Evolutionary conservation across 306 rosid species (phyloP), one percentile per base, ranked within the genome.

Genomic region (Trifolium dubium): DNA sequence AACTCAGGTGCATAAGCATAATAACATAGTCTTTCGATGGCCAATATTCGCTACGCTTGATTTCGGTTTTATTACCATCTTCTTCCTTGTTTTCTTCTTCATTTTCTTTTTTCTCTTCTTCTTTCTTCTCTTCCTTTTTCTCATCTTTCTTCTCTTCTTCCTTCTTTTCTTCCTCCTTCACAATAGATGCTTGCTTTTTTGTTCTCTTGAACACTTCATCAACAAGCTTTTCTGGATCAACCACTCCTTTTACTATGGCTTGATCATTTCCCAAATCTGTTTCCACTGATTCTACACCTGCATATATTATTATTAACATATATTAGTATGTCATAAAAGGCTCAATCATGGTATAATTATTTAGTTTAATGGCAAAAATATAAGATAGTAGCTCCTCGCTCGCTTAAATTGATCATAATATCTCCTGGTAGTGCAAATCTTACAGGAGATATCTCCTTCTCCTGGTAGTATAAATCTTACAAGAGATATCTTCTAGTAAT

Each of bases 221-320:
- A 13, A 87, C 93, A 14, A 92, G 85, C 86, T 66, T 92, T 14
- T 61, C 60, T 0, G 93, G 89, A 12, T 94, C 97, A 2, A 92
- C 34, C 3, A 82, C 83, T 2, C 99, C 98, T 78, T 89, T 94
- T 54, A 94, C 99, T 34, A 79, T 77, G 2, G 90, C 97, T 74
- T 77, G 79, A 40, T 87, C 85, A 46, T 87, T 94, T 29, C 72
- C 93, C 13, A 89, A 58, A 32, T 87, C 86, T 40, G 97, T 86
- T 81, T 83, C 89, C 82, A 94, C 97, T n/a, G 99, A 92, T 55
- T 94, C 98, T 12, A 92, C 96, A 31, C 97, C 99, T 94, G 85
- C 86, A 80, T 10, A 41, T 29, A 4, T 64, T 50, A 65, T 63
- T 11, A 19, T 41, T 41, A 34, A 64, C 62, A 11, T 5, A 54